These are phyloP conservation scores for Guadua angustifolia DNA, from an alignment of 176 grass and related monocot genomes.

Conservation along the genomic window DNA sequence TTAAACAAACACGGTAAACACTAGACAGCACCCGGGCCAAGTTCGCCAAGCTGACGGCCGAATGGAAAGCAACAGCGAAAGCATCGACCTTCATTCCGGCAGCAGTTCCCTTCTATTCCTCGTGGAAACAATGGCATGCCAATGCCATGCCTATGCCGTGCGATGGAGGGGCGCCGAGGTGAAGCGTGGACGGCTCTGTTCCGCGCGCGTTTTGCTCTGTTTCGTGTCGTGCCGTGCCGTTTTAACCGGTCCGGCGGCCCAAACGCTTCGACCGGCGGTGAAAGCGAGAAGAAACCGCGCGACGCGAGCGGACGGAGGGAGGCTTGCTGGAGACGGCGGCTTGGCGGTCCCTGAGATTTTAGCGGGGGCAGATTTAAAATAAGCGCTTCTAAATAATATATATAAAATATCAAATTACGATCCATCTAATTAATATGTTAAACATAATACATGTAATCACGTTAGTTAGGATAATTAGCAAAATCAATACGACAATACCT, in stretches of 20 bases:
- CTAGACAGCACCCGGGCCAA: not conserved
- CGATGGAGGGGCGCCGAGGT: not conserved
- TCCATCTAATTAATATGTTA: too few relatives aligned
- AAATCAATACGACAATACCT: too few relatives aligned
- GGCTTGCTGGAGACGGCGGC: conserved; percentile 16
- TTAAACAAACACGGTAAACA: not conserved
- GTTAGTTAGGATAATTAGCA: too few relatives aligned
- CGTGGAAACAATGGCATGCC: not conserved
- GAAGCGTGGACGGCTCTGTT: not conserved
- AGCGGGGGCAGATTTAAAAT: too few relatives aligned
- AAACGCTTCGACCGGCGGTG: not conserved
- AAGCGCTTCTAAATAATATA: too few relatives aligned
- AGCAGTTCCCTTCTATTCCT: not conserved
- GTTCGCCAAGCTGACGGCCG: not conserved
- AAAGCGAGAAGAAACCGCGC: not conserved
- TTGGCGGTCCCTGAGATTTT: too few relatives aligned
- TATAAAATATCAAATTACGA: too few relatives aligned
- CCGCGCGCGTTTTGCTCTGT: too few relatives aligned
- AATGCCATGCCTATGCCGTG: not conserved
- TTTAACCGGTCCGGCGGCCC: not conserved
- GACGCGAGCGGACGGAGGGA: not conserved
- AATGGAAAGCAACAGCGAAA: not conserved
- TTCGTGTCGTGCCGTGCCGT: conserved; percentile 15
- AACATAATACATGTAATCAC: too few relatives aligned
- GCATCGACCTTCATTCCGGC: not conserved